These are phyloP conservation scores for Botrytis aclada DNA, from an alignment of 2,329 filamentous ascomycete species.

Conservation along the genomic window DNA sequence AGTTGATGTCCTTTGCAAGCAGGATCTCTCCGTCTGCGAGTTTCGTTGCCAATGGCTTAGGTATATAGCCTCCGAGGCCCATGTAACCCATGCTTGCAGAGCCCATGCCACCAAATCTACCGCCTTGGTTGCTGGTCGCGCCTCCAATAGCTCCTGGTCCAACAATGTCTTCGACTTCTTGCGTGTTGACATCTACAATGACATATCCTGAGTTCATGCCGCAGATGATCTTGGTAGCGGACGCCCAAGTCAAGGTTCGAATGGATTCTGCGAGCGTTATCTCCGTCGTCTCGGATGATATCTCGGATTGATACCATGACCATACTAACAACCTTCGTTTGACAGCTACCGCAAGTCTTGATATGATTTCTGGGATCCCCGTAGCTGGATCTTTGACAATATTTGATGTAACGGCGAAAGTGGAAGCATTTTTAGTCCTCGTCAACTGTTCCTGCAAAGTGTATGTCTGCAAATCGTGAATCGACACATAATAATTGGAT, in stretches of 20 bases:
- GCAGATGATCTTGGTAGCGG: slow-evolving; percentile 79
- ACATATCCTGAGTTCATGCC: slow-evolving; percentile 92
- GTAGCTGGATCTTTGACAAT: slow-evolving; percentile 87
- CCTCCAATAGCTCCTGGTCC: slow-evolving; percentile 71
- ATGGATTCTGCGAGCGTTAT: slow-evolving; percentile 78
- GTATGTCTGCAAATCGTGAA: slow-evolving; percentile 86
- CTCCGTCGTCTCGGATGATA: slow-evolving; percentile 70
- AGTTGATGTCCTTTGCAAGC: slow-evolving; percentile 97
- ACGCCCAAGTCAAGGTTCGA: slow-evolving; percentile 88
- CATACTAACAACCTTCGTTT: slow-evolving; percentile 87
- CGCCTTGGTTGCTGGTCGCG: slow-evolving; percentile 49
- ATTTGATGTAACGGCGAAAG: slow-evolving; percentile 92
- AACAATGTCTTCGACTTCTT: slow-evolving; percentile 72
- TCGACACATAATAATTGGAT: slow-evolving; percentile 82
- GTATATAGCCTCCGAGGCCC: slow-evolving; percentile 87
- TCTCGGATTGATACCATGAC: slow-evolving; percentile 95
- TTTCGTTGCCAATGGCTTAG: slow-evolving; percentile 81
- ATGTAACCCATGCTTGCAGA: slow-evolving; percentile 94
- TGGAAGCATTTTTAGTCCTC: slow-evolving; percentile 82
- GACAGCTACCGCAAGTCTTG: slow-evolving; percentile 83
- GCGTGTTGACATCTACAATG: slow-evolving; percentile 77
- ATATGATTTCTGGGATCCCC: slow-evolving; percentile 89
- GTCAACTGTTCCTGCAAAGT: slow-evolving; percentile 73
- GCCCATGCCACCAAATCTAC: slow-evolving; percentile 76
- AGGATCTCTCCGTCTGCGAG: slow-evolving; percentile 81